Evolutionary conservation across 106 monocot species (phyloP).

Genomic region (Platanthera zijinensis): DNA sequence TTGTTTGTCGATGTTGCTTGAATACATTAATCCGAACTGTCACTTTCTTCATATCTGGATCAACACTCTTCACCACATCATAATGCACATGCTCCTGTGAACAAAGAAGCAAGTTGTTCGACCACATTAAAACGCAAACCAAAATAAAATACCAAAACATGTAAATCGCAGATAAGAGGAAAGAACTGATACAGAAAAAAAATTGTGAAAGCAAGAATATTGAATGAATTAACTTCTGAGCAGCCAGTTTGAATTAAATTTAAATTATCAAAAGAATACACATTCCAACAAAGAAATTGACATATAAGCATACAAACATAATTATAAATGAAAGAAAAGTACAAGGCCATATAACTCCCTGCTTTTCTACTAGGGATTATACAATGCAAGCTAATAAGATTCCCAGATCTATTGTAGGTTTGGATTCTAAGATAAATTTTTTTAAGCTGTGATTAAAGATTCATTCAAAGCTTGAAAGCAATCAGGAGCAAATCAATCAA

Average conservation of each 20-base stretch:
- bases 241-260: neutral
- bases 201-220: neutral
- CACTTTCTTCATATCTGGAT: constrained; percentile 72
- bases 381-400: neutral
- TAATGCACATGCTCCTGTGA: constrained; percentile 91
- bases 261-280: neutral
- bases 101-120: neutral
- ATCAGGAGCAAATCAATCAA: no score
- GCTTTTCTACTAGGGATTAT: neutral
- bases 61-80: constrained; percentile 68
- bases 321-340: neutral
- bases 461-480: neutral
- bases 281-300: neutral
- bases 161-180: neutral
- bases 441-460: neutral
- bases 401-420: neutral
- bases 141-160: neutral
- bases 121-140: constrained; percentile 1
- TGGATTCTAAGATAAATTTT: neutral
- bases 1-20: constrained; percentile 93
- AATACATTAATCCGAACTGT: constrained; percentile 76
- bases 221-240: neutral
- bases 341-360: neutral
- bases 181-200: neutral
- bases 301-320: neutral